Conservation (phyloP, 78 protist genomes). For the Dictyostelium citrinum region DNA sequence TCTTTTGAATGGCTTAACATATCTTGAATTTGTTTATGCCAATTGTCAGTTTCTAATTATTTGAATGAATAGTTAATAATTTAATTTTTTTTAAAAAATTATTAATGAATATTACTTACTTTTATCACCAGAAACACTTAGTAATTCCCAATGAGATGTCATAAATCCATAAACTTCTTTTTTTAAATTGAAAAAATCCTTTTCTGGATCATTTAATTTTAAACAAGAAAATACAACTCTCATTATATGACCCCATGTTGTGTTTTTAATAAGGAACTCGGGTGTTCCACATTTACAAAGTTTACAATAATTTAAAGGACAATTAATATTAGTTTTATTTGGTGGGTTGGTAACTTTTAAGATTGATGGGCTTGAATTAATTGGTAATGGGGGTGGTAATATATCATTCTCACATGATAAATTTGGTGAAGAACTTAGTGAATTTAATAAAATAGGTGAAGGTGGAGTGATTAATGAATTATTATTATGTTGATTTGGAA, state of each 20-base stretch:
- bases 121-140: background rate
- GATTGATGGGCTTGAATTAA: background rate
- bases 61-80: too few relatives aligned
- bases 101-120: too few relatives aligned
- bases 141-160: slow-evolving; percentile 32
- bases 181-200: slow-evolving; percentile 57
- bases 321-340: background rate
- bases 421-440: background rate
- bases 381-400: background rate
- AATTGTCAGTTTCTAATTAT: slow-evolving; percentile 32
- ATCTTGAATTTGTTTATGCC: slow-evolving; percentile 74
- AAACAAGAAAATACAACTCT: slow-evolving; percentile 45
- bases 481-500: background rate
- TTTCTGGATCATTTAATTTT: background rate
- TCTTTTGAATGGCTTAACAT: slow-evolving; percentile 65
- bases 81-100: too few relatives aligned
- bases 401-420: background rate
- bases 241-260: slow-evolving; percentile 50
- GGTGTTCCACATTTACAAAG: slow-evolving; percentile 35
- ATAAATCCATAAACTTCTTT: slow-evolving; percentile 50
- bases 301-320: slow-evolving; percentile 15
- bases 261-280: slow-evolving; percentile 8
- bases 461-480: background rate
- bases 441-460: background rate
- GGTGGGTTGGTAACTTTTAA: background rate